Conservation (phyloP, 202 grass and related monocot genomes). For the Panicum hallii region DNA sequence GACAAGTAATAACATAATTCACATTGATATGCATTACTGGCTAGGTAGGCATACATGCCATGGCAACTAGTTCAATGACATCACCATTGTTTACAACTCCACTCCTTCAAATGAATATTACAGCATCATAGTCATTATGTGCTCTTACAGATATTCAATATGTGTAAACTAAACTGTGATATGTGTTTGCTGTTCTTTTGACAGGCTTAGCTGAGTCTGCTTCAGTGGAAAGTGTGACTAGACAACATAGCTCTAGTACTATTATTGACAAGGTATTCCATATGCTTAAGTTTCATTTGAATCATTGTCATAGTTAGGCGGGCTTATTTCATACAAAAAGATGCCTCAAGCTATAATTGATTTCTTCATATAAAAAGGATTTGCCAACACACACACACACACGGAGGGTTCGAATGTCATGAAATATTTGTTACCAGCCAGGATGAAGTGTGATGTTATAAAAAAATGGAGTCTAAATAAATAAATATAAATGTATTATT, state of each 20-base stretch:
- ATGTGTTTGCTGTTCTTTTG: not conserved
- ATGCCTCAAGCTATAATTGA: not conserved
- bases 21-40: not conserved
- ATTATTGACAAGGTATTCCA: not conserved
- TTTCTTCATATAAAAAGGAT: not conserved
- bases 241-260: not conserved
- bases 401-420: not conserved
- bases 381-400: not conserved
- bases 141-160: not conserved
- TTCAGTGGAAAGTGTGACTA: not conserved
- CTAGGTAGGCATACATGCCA: not conserved
- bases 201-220: not conserved
- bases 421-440: not conserved
- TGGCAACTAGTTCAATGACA: not conserved
- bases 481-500: not conserved
- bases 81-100: not conserved
- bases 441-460: not conserved
- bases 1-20: not conserved
- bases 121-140: not conserved
- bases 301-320: not conserved
- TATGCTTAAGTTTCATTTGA: not conserved
- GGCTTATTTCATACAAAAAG: not conserved
- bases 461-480: not conserved
- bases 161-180: not conserved
- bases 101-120: not conserved